Evolutionary conservation across 306 rosid species (phyloP).

Genomic region (Arachis hypogaea): DNA sequence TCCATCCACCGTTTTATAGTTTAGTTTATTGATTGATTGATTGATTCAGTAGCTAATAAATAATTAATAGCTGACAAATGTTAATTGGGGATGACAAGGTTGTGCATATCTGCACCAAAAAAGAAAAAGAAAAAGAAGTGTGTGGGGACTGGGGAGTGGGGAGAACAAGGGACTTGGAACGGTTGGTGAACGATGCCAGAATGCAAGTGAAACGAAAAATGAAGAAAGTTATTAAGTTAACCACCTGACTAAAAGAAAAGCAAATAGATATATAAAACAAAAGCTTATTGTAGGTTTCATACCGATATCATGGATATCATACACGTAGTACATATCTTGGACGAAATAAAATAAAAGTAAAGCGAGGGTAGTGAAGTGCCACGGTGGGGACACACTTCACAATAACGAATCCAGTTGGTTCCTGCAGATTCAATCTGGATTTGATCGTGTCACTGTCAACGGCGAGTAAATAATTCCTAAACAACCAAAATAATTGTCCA

Average conservation of each 20-base stretch:
- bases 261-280: slow-evolving; percentile 15
- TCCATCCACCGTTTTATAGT: slow-evolving; percentile 43
- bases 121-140: slow-evolving; percentile 28
- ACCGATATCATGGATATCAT: slow-evolving; percentile 9
- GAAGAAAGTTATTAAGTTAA: slow-evolving; percentile 37
- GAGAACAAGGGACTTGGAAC: background rate
- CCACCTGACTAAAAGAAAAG: slow-evolving; percentile 14
- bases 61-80: slow-evolving; percentile 44
- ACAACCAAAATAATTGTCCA: slow-evolving; percentile 12
- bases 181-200: slow-evolving; percentile 43
- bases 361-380: slow-evolving; percentile 28
- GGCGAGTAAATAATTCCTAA: background rate
- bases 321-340: slow-evolving; percentile 18
- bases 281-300: slow-evolving; percentile 17
- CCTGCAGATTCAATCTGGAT: slow-evolving; percentile 33
- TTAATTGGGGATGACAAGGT: slow-evolving; percentile 41
- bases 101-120: slow-evolving; percentile 45
- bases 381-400: slow-evolving; percentile 23
- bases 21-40: slow-evolving; percentile 15
- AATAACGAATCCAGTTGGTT: slow-evolving; percentile 18
- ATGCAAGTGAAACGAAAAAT: slow-evolving; percentile 27
- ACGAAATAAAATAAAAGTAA: slow-evolving; percentile 8
- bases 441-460: background rate
- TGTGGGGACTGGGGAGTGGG: slow-evolving; percentile 3
- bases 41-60: too few species aligned